Evolutionary conservation across 2,329 filamentous ascomycete species (phyloP).

Genomic region (Salinomyces thailandicus): DNA sequence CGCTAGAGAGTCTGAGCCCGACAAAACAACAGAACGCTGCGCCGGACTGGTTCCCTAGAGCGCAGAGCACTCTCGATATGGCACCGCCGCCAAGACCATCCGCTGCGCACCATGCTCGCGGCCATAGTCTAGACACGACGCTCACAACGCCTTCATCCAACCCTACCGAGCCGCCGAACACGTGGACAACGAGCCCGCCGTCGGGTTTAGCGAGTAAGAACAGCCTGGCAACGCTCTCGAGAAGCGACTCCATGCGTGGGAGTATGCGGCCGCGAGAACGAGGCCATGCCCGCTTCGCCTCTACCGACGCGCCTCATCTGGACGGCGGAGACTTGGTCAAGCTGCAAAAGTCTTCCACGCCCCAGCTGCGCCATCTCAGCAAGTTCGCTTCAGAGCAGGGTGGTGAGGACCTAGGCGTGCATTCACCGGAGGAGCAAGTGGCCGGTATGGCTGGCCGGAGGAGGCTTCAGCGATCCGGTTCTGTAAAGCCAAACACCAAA

Average conservation of each 20-base stretch:
- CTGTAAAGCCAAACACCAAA: slow-evolving; percentile 46
- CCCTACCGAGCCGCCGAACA: slow-evolving; percentile 15
- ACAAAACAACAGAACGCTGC: slow-evolving; percentile 19
- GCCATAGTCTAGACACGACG: slow-evolving; percentile 16
- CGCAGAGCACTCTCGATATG: slow-evolving; percentile 5
- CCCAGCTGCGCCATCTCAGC: slow-evolving; percentile 81
- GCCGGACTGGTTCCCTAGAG: not conserved
- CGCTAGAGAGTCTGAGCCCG: slow-evolving; percentile 4
- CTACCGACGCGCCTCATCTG: slow-evolving; percentile 22
- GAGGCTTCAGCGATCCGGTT: slow-evolving; percentile 58
- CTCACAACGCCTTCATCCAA: slow-evolving; percentile 3
- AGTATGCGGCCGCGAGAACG: slow-evolving; percentile 22
- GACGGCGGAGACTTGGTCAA: slow-evolving; percentile 56
- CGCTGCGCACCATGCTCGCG: slow-evolving; percentile 13
- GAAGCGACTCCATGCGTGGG: slow-evolving; percentile 28
- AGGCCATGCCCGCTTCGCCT: slow-evolving; percentile 25
- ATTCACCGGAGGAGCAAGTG: slow-evolving; percentile 70
- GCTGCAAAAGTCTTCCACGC: slow-evolving; percentile 79
- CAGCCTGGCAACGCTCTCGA: slow-evolving; percentile 25
- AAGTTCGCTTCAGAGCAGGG: slow-evolving; percentile 59
- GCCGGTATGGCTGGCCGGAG: slow-evolving; percentile 76
- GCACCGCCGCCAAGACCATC: slow-evolving; percentile 12
- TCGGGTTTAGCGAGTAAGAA: slow-evolving; percentile 18
- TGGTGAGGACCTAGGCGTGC: slow-evolving; percentile 71
- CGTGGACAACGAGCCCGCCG: slow-evolving; percentile 16